Conservation (phyloP, 441 rosid genomes). For the Mallotus repandus region DNA sequence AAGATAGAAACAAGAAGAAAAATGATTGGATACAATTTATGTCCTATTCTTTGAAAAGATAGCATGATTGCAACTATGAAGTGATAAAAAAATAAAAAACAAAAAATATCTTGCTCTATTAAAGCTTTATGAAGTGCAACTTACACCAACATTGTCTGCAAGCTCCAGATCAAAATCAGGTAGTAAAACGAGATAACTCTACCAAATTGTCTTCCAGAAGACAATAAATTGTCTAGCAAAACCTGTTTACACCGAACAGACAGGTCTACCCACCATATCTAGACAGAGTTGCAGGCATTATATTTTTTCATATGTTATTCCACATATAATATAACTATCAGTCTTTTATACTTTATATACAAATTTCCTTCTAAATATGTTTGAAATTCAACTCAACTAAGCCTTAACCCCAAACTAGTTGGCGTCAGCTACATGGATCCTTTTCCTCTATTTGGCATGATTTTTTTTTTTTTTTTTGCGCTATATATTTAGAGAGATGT, state of each 20-base stretch:
- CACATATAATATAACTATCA: background rate
- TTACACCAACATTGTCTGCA: conserved; percentile 3
- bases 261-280: background rate
- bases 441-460: too few relatives aligned
- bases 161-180: background rate
- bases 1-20: conserved; percentile 24
- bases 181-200: background rate
- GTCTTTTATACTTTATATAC: background rate
- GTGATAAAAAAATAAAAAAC: background rate
- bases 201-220: background rate
- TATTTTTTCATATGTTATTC: background rate
- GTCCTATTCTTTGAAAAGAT: background rate
- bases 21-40: conserved; percentile 6
- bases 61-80: background rate
- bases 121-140: background rate
- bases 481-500: too few relatives aligned
- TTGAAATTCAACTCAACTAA: background rate
- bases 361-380: background rate
- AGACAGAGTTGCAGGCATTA: background rate
- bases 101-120: too few relatives aligned
- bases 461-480: too few relatives aligned
- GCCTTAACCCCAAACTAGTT: too few relatives aligned
- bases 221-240: background rate
- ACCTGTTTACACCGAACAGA: background rate
- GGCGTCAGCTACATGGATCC: too few relatives aligned